A percentile compares a stretch with the other conserved stretches of the same genome.
Conservation (phyloP, 208 protist species). For the Leishmania arabica region DNA sequence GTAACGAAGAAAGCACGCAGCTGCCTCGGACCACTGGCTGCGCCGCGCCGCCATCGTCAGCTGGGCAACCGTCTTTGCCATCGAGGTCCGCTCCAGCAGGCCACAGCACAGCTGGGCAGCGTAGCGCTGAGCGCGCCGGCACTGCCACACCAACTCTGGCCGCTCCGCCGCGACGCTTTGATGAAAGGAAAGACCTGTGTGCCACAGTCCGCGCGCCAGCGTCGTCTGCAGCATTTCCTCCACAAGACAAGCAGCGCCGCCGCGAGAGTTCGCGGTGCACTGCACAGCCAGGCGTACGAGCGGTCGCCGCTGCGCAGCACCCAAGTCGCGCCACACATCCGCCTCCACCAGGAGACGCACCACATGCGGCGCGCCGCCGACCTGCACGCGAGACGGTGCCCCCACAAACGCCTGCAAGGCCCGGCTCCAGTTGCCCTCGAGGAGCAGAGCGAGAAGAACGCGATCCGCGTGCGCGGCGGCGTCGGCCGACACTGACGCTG, state of each 20-base stretch:
- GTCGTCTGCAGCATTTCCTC: constrained; percentile 52
- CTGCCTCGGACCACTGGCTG: constrained; percentile 52
- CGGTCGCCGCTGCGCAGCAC: constrained; percentile 32
- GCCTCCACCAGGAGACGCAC: constrained; percentile 54
- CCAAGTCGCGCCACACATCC: constrained; percentile 53
- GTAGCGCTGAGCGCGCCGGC: constrained; percentile 44
- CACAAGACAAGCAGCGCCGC: constrained; percentile 27
- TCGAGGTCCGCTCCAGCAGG: constrained; percentile 44
- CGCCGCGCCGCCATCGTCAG: constrained; percentile 37
- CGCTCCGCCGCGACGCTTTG: constrained; percentile 51
- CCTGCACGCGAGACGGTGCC: constrained; percentile 40
- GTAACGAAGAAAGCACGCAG: constrained; percentile 51
- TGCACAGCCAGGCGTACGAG: constrained; percentile 52
- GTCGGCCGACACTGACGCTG: background rate
- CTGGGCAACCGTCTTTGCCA: constrained; percentile 48
- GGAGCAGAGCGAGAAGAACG: constrained; percentile 48
- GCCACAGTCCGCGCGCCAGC: constrained; percentile 60
- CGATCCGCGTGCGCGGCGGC: constrained; percentile 16
- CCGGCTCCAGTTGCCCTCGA: constrained; percentile 51
- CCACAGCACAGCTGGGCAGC: constrained; percentile 47
- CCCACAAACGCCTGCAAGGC: constrained; percentile 42
- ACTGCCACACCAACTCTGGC: constrained; percentile 46
- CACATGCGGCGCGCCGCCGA: constrained; percentile 53
- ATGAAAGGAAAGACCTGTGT: constrained; percentile 61
- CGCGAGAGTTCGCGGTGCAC: constrained; percentile 21